Percentiles rank a stretch among this genome's conserved stretches.
These are phyloP conservation scores for Phytophthora pistaciae DNA, from an alignment of 352 stramenopile species.

Conservation along the genomic window DNA sequence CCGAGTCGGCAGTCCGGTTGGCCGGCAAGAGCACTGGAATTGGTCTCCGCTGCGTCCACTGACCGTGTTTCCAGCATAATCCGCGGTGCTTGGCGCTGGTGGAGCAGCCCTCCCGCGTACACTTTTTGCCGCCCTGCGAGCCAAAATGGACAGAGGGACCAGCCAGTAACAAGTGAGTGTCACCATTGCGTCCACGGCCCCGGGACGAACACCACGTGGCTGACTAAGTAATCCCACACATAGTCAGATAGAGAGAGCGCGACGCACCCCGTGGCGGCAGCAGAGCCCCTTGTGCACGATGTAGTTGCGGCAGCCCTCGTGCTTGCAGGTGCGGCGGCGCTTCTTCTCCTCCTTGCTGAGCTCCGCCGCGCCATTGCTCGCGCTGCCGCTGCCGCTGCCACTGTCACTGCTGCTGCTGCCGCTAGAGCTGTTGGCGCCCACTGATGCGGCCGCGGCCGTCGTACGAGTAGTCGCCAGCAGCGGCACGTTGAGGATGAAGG, in stretches of 20 bases:
- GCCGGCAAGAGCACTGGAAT: neutral
- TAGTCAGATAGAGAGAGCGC: neutral
- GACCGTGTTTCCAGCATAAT: constrained; percentile 45
- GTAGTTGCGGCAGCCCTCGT: constrained; percentile 52
- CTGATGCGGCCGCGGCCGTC: too few relatives aligned
- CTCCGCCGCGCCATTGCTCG: too few relatives aligned
- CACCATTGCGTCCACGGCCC: too few relatives aligned
- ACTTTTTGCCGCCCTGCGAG: constrained; percentile 45
- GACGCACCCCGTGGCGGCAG: constrained; percentile 49
- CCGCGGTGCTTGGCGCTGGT: constrained; percentile 59
- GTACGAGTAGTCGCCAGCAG: too few relatives aligned
- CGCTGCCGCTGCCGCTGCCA: too few relatives aligned
- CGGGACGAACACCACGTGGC: neutral
- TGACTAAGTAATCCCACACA: neutral
- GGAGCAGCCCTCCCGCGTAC: constrained; percentile 35
- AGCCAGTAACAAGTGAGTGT: too few relatives aligned
- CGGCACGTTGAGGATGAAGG: constrained; percentile 16
- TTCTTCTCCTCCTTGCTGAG: too few relatives aligned
- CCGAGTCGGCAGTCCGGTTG: neutral
- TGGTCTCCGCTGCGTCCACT: constrained; percentile 17
- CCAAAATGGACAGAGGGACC: too few relatives aligned
- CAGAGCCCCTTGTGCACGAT: constrained; percentile 61
- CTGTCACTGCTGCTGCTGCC: too few relatives aligned
- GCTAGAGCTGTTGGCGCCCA: too few relatives aligned
- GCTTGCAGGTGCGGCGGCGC: constrained; percentile 40